Conservation (phyloP, 2,329 filamentous ascomycete species). For the Knoxdaviesia capensis region DNA sequence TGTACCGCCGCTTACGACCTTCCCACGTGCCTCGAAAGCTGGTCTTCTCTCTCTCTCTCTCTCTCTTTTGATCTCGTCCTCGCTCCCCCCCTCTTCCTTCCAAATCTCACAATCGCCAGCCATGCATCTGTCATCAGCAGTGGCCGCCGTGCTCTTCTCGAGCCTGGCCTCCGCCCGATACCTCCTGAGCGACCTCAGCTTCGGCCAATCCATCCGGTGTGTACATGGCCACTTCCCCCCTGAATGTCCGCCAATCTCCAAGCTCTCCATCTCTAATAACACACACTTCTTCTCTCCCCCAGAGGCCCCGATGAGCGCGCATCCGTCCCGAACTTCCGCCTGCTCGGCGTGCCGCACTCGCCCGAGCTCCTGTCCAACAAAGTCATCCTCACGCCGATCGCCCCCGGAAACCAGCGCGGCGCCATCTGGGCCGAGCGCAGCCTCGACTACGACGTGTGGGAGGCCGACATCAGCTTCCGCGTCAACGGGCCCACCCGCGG, state of each 20-base stretch:
- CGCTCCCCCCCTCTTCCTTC: neutral
- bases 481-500: constrained; percentile 69
- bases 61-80: neutral
- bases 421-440: constrained; percentile 57
- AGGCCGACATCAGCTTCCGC: constrained; percentile 70
- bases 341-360: constrained; percentile 30
- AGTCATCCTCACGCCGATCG: constrained; percentile 74
- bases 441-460: constrained; percentile 51
- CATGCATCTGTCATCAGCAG: constrained; percentile 2
- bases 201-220: constrained; percentile 49
- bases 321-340: constrained; percentile 28
- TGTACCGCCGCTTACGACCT: neutral
- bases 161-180: constrained; percentile 39
- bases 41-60: neutral
- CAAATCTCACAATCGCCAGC: constrained; percentile 3
- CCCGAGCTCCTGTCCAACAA: constrained; percentile 68
- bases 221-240: constrained; percentile 1
- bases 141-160: constrained; percentile 3
- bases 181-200: constrained; percentile 55
- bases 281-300: no score
- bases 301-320: constrained; percentile 2
- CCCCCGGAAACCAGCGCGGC: constrained; percentile 68
- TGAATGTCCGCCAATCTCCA: no score
- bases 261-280: no score
- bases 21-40: neutral